These are phyloP conservation scores for grape (Vitis vinifera) DNA, from an alignment of 164 flowering plant species.

Conservation along the genomic window DNA sequence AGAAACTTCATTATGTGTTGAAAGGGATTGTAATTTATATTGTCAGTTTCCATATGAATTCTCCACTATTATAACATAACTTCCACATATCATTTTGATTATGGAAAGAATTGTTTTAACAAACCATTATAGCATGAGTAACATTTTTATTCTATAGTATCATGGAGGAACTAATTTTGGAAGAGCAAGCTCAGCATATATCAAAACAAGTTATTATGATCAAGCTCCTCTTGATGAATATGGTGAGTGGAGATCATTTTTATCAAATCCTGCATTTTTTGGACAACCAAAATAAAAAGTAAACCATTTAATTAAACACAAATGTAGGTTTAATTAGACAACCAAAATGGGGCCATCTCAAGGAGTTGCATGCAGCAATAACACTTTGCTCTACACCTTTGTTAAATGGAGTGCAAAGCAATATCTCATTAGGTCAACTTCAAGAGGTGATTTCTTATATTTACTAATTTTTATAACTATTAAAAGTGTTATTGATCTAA, in stretches of 20 bases:
- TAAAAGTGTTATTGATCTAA: too few relatives aligned
- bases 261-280: neutral
- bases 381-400: conserved; percentile 26
- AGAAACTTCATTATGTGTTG: neutral
- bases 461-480: neutral
- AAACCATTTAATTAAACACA: too few relatives aligned
- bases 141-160: conserved; percentile 28
- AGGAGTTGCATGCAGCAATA: conserved; percentile 40
- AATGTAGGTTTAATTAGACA: conserved; percentile 30
- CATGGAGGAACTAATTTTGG: conserved; percentile 79
- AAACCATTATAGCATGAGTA: neutral
- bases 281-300: too few relatives aligned
- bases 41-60: neutral
- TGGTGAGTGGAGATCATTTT: conserved; percentile 29
- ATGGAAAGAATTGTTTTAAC: neutral
- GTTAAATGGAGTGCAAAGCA: conserved; percentile 25
- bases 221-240: conserved; percentile 79
- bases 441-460: conserved; percentile 24
- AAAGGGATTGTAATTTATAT: neutral
- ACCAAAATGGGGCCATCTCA: conserved; percentile 47
- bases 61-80: neutral
- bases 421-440: conserved; percentile 24
- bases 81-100: neutral
- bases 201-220: conserved; percentile 65
- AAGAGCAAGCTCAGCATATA: conserved; percentile 46